Conservation (phyloP, 352 stramenopile species). For the Paralagenidium karlingii region DNA sequence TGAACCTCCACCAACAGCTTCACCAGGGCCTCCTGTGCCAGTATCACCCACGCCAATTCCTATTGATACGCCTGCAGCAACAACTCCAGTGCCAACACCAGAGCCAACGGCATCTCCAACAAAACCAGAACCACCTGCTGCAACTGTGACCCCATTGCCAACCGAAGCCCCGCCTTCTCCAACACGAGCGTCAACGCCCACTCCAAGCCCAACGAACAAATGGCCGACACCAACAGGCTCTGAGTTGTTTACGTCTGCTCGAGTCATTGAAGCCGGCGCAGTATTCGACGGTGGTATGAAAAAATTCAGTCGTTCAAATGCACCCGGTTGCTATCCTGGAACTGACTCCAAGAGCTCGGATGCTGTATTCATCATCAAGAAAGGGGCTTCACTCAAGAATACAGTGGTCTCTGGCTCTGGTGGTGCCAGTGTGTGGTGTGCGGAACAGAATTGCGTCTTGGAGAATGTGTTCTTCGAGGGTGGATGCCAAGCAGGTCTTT, state of each 20-base stretch:
- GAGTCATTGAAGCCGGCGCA: constrained; percentile 13
- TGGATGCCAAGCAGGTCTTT: constrained; percentile 32
- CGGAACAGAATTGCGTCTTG: constrained; percentile 42
- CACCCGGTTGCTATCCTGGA: constrained; percentile 19
- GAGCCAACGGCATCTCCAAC: too few relatives aligned
- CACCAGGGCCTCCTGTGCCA: too few relatives aligned
- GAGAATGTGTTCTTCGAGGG: constrained; percentile 46
- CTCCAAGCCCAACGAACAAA: constrained; percentile 10
- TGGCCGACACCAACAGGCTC: constrained; percentile 31
- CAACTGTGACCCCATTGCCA: too few relatives aligned
- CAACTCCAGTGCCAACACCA: too few relatives aligned
- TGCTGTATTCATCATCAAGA: constrained; percentile 50
- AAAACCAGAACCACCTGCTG: too few relatives aligned
- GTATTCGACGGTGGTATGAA: constrained; percentile 54
- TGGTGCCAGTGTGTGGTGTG: constrained; percentile 31
- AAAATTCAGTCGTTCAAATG: constrained; percentile 37
- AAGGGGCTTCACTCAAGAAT: constrained; percentile 41
- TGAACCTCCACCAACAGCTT: too few relatives aligned
- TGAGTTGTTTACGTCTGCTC: constrained; percentile 14
- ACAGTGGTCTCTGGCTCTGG: constrained; percentile 36
- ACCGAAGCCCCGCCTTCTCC: too few relatives aligned
- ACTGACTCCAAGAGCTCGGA: constrained; percentile 17
- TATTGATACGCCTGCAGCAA: too few relatives aligned
- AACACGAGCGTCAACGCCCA: too few relatives aligned
- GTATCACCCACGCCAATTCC: too few relatives aligned